Evolutionary conservation across 208 protist species (phyloP).

Genomic region (Leishmania turanica): DNA sequence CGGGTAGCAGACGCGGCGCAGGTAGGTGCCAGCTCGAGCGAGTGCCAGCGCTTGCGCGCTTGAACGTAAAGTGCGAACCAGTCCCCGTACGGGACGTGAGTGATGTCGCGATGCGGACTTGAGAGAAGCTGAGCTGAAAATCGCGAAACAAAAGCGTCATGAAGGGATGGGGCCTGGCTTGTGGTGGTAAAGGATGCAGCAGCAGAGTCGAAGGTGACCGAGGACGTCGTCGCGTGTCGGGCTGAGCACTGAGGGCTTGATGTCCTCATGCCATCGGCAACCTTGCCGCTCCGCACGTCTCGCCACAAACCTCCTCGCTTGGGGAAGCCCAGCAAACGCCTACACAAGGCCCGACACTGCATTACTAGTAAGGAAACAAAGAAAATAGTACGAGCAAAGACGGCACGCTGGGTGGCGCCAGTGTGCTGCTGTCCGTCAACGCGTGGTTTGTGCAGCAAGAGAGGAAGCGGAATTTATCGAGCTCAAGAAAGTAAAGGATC

Average conservation of each 20-base stretch:
- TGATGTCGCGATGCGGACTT: slow-evolving; percentile 66
- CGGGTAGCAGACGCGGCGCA: background rate
- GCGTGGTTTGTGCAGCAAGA: background rate
- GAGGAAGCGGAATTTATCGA: background rate
- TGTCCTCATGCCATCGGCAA: background rate
- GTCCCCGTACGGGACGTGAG: slow-evolving; percentile 61
- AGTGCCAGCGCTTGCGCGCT: slow-evolving; percentile 26
- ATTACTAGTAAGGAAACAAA: background rate
- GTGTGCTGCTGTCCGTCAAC: background rate
- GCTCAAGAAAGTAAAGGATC: background rate
- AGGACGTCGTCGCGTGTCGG: slow-evolving; percentile 1
- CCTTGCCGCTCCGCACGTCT: background rate
- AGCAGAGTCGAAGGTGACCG: background rate
- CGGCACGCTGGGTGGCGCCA: background rate
- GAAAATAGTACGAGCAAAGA: background rate
- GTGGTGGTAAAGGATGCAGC: background rate
- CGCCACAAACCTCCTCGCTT: slow-evolving; percentile 1
- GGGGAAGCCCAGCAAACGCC: background rate
- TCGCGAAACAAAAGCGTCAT: background rate
- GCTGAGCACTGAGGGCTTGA: slow-evolving; percentile 1
- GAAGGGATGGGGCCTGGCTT: background rate
- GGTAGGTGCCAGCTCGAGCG: background rate
- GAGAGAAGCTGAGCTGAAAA: slow-evolving; percentile 44
- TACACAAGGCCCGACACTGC: background rate
- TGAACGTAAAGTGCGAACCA: slow-evolving; percentile 75